A percentile compares a stretch with the other conserved stretches of the same genome.
Conservation (phyloP, 2,329 filamentous ascomycete species). For the Apiospora marii region DNA sequence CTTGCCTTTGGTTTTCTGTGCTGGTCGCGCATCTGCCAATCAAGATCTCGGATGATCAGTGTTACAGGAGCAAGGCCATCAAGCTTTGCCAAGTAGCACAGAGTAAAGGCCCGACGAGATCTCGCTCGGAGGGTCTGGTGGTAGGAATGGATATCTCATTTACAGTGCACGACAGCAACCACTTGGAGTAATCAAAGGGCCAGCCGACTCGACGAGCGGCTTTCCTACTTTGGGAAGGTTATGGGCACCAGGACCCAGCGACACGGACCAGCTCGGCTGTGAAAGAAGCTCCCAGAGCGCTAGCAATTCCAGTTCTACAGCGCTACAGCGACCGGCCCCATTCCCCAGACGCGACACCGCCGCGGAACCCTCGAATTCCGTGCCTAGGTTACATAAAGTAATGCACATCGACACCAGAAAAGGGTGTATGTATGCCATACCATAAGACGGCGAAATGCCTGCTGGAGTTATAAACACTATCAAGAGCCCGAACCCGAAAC, state of each 20-base stretch:
- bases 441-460: not conserved
- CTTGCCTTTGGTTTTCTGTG: not conserved
- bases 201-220: not conserved
- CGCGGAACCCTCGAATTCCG: slow-evolving; percentile 11
- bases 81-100: slow-evolving; percentile 9
- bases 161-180: not conserved
- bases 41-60: not conserved
- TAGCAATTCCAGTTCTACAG: slow-evolving; percentile 8
- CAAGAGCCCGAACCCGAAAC: not conserved
- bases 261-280: not conserved
- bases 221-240: slow-evolving; percentile 15
- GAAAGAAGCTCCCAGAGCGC: not conserved
- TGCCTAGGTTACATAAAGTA: slow-evolving; percentile 18
- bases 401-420: not conserved
- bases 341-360: slow-evolving; percentile 8
- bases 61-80: not conserved
- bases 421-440: not conserved
- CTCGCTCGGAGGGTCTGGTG: not conserved
- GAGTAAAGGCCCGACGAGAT: not conserved
- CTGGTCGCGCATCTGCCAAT: not conserved
- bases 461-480: slow-evolving; percentile 10
- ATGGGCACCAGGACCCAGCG: not conserved
- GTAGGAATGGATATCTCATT: slow-evolving; percentile 4
- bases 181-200: not conserved
- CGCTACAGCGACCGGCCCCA: not conserved